These are phyloP conservation scores for Linderniella brevidens DNA, from an alignment of 257 asterid genomes.

Conservation along the genomic window DNA sequence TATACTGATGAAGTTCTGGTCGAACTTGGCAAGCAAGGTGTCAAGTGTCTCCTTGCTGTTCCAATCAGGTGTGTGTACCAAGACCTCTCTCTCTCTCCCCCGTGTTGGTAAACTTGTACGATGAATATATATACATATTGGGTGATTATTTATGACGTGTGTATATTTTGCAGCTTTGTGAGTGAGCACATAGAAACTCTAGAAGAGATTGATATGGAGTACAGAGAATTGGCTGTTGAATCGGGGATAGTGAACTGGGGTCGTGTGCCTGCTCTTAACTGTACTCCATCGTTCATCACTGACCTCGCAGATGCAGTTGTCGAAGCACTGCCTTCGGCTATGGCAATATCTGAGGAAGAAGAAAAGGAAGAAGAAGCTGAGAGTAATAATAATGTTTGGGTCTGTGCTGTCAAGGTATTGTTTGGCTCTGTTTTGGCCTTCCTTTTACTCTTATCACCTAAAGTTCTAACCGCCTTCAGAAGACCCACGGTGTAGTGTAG, in stretches of 20 bases:
- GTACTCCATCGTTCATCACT: constrained; percentile 60
- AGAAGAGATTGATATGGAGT: constrained; percentile 96
- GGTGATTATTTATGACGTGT: not conserved
- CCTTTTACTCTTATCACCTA: constrained; percentile 51
- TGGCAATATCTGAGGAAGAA: constrained; percentile 28
- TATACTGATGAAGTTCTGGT: constrained; percentile 95
- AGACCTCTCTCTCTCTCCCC: not conserved
- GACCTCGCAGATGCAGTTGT: constrained; percentile 90
- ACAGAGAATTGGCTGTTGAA: constrained; percentile 68
- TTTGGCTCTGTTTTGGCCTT: constrained; percentile 76
- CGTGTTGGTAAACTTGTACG: not conserved
- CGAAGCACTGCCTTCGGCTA: constrained; percentile 77
- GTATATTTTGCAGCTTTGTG: constrained; percentile 54
- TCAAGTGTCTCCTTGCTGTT: constrained; percentile 75
- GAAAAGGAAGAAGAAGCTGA: constrained; percentile 24
- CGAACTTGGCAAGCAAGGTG: constrained; percentile 83
- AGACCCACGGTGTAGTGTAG: too few relatives aligned
- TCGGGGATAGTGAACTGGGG: constrained; percentile 90
- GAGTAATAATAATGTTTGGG: constrained; percentile 29
- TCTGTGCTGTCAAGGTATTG: constrained; percentile 29
- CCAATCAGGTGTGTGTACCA: constrained; percentile 55
- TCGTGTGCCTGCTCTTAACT: constrained; percentile 93
- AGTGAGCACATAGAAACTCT: constrained; percentile 98
- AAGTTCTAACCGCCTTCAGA: constrained; percentile 28
- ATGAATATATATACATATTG: not conserved